These are phyloP conservation scores for Azolla pinnata DNA, from an alignment of 75 land plant genomes.

Conservation along the genomic window DNA sequence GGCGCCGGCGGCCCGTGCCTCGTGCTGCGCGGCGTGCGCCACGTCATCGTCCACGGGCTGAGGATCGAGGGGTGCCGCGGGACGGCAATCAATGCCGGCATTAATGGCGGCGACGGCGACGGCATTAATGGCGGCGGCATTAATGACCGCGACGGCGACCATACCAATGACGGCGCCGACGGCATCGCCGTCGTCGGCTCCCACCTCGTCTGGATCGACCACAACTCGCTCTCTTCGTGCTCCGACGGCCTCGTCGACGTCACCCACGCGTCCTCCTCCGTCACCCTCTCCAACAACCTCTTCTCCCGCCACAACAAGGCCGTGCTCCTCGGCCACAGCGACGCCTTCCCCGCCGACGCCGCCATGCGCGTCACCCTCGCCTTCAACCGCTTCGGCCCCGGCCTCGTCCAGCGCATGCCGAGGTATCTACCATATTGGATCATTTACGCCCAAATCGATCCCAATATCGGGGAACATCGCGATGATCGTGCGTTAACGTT, in stretches of 20 bases:
- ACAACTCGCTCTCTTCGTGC: conserved; percentile 13
- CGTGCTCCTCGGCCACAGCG: conserved; percentile 39
- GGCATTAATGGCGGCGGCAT: no score
- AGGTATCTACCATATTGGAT: no score
- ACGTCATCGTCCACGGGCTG: conserved; percentile 13
- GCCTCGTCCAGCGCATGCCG: conserved; percentile 56
- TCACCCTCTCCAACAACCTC: conserved; percentile 22
- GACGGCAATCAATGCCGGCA: not conserved
- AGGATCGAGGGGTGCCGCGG: conserved; percentile 10
- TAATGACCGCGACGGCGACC: no score
- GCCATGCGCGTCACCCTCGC: conserved; percentile 48
- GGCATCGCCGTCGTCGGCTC: conserved; percentile 33
- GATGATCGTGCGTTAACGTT: no score
- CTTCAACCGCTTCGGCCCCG: conserved; percentile 47
- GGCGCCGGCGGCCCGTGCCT: conserved; percentile 39
- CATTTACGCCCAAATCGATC: no score
- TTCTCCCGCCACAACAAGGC: conserved; percentile 35
- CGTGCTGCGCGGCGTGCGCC: conserved; percentile 26
- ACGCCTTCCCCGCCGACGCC: conserved; percentile 16
- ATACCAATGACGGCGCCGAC: no score
- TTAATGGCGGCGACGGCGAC: conserved; percentile 42
- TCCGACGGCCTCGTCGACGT: conserved; percentile 29
- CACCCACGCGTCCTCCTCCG: conserved; percentile 18
- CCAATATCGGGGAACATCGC: no score
- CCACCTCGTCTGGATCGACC: conserved; percentile 37